phyloP scores from a whole-genome alignment of 2,329 filamentous ascomycete genomes.

The Hirsutella minnesotensis region DNA sequence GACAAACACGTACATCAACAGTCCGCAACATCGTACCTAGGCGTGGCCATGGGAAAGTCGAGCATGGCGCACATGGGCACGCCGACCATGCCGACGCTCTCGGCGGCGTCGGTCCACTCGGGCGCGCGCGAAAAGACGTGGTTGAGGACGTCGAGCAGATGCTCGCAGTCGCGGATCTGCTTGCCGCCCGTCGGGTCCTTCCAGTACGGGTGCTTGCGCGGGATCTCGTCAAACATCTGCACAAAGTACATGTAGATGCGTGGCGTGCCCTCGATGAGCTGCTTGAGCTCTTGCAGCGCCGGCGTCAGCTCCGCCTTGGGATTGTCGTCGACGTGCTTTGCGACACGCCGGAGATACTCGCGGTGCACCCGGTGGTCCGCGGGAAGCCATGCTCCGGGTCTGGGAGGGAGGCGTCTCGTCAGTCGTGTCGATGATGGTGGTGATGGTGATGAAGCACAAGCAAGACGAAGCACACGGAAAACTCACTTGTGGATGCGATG shows the following conservation, averaged over 20 bases:
- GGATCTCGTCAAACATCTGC: slow-evolving; percentile 59
- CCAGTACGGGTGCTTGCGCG: slow-evolving; percentile 45
- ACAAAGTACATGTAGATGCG: slow-evolving; percentile 55
- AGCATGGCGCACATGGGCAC: slow-evolving; percentile 41
- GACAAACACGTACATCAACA: neutral
- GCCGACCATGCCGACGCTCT: slow-evolving; percentile 38
- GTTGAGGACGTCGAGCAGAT: slow-evolving; percentile 57
- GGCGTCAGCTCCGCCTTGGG: slow-evolving; percentile 39
- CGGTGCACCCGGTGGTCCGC: slow-evolving; percentile 49
- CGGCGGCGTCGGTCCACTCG: slow-evolving; percentile 39
- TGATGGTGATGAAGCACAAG: no score
- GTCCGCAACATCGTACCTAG: slow-evolving; percentile 21
- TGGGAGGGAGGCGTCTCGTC: slow-evolving; percentile 10
- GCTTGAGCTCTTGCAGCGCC: slow-evolving; percentile 51
- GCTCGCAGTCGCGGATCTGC: slow-evolving; percentile 53
- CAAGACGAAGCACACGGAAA: no score
- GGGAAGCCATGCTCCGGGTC: slow-evolving; percentile 50
- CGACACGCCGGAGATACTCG: slow-evolving; percentile 47
- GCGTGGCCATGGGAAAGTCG: slow-evolving; percentile 45
- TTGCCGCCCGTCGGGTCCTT: slow-evolving; percentile 48
- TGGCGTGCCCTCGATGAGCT: slow-evolving; percentile 51
- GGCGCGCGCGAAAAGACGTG: slow-evolving; percentile 40
- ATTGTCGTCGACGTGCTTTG: slow-evolving; percentile 41
- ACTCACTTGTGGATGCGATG: slow-evolving; percentile 33
- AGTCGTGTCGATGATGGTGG: neutral